Evolutionary conservation across 805 yeast genomes (phyloP).

Genomic region (Ogataea parapolymorpha): DNA sequence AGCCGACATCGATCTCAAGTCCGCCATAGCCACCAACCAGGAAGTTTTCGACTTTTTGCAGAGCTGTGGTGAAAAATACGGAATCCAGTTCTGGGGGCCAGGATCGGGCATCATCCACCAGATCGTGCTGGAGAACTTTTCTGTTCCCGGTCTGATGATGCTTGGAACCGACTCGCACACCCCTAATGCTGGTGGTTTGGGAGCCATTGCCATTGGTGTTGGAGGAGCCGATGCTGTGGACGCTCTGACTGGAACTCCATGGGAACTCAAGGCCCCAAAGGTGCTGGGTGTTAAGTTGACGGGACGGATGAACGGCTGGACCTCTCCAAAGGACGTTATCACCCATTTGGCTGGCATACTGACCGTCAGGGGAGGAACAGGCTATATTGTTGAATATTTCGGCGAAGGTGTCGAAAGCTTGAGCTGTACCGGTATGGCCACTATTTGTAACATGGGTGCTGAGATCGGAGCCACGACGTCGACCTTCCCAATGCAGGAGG

Average conservation of each 20-base stretch:
- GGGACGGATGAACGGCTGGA: slow-evolving; percentile 89
- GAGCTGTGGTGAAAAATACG: slow-evolving; percentile 89
- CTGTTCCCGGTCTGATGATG: slow-evolving; percentile 95
- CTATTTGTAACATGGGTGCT: slow-evolving; percentile 99
- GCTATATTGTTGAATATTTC: slow-evolving; percentile 91
- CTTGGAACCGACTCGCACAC: slow-evolving; percentile 98
- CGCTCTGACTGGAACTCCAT: slow-evolving; percentile 93
- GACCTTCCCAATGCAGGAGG: slow-evolving; percentile 92
- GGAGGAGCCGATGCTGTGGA: slow-evolving; percentile 99
- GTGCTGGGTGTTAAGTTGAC: slow-evolving; percentile 90
- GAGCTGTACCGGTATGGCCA: slow-evolving; percentile 98
- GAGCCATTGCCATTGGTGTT: slow-evolving; percentile 97
- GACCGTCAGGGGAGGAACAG: slow-evolving; percentile 98
- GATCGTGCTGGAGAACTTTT: slow-evolving; percentile 92
- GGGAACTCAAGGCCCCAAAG: slow-evolving; percentile 99
- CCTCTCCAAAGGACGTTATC: slow-evolving; percentile 96
- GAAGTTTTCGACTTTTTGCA: slow-evolving; percentile 93
- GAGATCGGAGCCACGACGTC: slow-evolving; percentile 99
- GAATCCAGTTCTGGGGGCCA: slow-evolving; percentile 98
- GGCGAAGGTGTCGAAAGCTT: slow-evolving; percentile 90
- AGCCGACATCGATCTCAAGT: slow-evolving; percentile 77
- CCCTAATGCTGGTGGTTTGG: slow-evolving; percentile 98
- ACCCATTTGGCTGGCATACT: slow-evolving; percentile 86
- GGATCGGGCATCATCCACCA: slow-evolving; percentile 98
- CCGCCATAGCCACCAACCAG: slow-evolving; percentile 85